These are phyloP conservation scores for Lignosus rhinocerotis DNA, from an alignment of 1,284 basidiomycete genomes.

Conservation along the genomic window DNA sequence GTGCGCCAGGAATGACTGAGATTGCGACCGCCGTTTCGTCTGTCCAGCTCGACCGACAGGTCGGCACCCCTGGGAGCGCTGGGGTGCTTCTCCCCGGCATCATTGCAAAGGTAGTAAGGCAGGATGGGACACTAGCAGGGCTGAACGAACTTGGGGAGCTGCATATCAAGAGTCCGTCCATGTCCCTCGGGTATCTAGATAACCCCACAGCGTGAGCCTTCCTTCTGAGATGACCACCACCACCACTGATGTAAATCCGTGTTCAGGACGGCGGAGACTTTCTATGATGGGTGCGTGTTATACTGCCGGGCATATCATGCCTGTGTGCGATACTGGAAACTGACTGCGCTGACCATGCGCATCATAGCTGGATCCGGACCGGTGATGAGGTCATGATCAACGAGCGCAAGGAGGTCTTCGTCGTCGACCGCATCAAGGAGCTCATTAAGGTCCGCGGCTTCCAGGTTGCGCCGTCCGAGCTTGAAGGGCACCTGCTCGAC, in stretches of 20 bases:
- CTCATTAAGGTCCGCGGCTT: slow-evolving; percentile 15
- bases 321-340: no score
- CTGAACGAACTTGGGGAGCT: slow-evolving; percentile 45
- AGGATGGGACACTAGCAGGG: slow-evolving; percentile 40
- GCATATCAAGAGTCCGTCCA: slow-evolving; percentile 41
- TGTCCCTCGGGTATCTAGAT: slow-evolving; percentile 43
- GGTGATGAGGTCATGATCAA: slow-evolving; percentile 46
- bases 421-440: slow-evolving; percentile 49
- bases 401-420: slow-evolving; percentile 41
- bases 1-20: slow-evolving; percentile 41
- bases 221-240: neutral
- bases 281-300: slow-evolving; percentile 37
- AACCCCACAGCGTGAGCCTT: slow-evolving; percentile 49
- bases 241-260: slow-evolving; percentile 2
- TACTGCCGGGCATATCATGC: neutral
- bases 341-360: neutral
- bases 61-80: slow-evolving; percentile 35
- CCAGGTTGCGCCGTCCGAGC: slow-evolving; percentile 41
- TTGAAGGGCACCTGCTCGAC: slow-evolving; percentile 63
- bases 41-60: slow-evolving; percentile 24
- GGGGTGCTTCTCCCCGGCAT: slow-evolving; percentile 42
- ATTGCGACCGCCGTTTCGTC: slow-evolving; percentile 48
- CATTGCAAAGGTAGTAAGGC: slow-evolving; percentile 40
- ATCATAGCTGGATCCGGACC: slow-evolving; percentile 43
- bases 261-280: slow-evolving; percentile 30